Base-by-base conservation (phyloP, 305 asterid genomes). In the Fraxinus sp. region DNA sequence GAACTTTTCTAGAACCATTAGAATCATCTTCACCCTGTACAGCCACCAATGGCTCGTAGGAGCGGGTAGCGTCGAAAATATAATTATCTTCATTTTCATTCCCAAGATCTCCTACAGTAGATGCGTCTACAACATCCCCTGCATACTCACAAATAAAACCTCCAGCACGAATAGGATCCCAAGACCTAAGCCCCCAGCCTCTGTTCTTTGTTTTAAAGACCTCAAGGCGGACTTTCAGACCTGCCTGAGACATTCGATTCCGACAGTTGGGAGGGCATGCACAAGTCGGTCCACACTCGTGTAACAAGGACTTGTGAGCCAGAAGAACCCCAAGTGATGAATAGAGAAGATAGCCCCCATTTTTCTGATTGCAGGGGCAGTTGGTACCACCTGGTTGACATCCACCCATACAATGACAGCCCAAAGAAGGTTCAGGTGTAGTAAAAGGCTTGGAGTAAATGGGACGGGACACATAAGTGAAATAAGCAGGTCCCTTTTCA, bases 131-230 rank as follows among this genome's bases (percentile, higher is more conserved):
- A 1, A 88, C 90, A 79, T 95, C 98, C 73, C 98, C 98, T 0
- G 97, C 98, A 89, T 93, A 95, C 87, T 95, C 97, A 74, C 97
- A 95, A 30, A 95, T 86, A 86, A 95, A 95, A 28, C 91, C 88
- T 68, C 98, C 98, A 3, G 91, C 89, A 6, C 97, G 98, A 46
- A 95, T 95, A 26, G 97, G 93, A 81, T 95, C 98, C 97, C 95
- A 95, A 4, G 98, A 95, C 86, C 98, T 93, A 79, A 95, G 97
- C 41, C 98, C 98, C 98, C 98, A 95, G 20, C 98, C 98, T 86
- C 87, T 88, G 84, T 90, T 90, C 86, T 84, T 89, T 70, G 98
- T 95, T 90, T 89, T 95, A 55, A 95, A 95, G 85, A 95, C 98
- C 89, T 95, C 98, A 32, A 93, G 81, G 43, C 89, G 93, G 39